These are phyloP conservation scores for Backusella luteola DNA, from an alignment of 192 early-diverging fungal species.

Conservation along the genomic window DNA sequence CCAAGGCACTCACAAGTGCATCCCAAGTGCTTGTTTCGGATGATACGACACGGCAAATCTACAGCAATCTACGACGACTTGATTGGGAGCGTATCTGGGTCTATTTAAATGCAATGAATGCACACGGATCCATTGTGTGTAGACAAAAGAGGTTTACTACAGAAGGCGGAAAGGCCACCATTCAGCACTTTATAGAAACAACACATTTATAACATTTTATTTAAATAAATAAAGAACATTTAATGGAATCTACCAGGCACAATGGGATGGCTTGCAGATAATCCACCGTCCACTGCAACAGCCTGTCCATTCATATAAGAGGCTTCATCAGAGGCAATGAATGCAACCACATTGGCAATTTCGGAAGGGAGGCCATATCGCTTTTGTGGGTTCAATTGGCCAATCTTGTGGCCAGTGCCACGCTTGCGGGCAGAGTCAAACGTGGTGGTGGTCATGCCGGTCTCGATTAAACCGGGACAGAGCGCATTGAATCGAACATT, in stretches of 20 bases:
- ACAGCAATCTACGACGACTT: slow-evolving; percentile 38
- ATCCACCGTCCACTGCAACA: slow-evolving; percentile 46
- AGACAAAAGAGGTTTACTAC: slow-evolving; percentile 40
- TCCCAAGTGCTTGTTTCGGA: not conserved
- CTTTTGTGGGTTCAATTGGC: slow-evolving; percentile 47
- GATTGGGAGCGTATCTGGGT: slow-evolving; percentile 47
- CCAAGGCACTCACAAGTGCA: not conserved
- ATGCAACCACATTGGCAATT: slow-evolving; percentile 43
- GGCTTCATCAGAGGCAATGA: slow-evolving; percentile 49
- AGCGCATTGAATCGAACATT: slow-evolving; percentile 52
- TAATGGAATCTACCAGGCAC: slow-evolving; percentile 32
- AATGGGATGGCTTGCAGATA: slow-evolving; percentile 36
- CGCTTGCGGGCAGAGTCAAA: slow-evolving; percentile 46
- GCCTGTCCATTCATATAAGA: slow-evolving; percentile 52
- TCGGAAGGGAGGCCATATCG: slow-evolving; percentile 40
- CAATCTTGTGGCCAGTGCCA: slow-evolving; percentile 41
- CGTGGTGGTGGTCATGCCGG: slow-evolving; percentile 43
- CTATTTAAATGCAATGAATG: slow-evolving; percentile 44
- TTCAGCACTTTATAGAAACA: slow-evolving; percentile 53
- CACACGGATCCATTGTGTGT: slow-evolving; percentile 53
- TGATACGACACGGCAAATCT: slow-evolving; percentile 11
- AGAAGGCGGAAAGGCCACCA: slow-evolving; percentile 36
- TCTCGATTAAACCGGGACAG: slow-evolving; percentile 54
- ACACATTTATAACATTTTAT: not conserved
- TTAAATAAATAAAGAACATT: not conserved